A percentile compares a stretch with the other conserved stretches of the same genome.
Evolutionary conservation across 2,329 filamentous ascomycete species (phyloP).

Genomic region (Zymoseptoria brevis): DNA sequence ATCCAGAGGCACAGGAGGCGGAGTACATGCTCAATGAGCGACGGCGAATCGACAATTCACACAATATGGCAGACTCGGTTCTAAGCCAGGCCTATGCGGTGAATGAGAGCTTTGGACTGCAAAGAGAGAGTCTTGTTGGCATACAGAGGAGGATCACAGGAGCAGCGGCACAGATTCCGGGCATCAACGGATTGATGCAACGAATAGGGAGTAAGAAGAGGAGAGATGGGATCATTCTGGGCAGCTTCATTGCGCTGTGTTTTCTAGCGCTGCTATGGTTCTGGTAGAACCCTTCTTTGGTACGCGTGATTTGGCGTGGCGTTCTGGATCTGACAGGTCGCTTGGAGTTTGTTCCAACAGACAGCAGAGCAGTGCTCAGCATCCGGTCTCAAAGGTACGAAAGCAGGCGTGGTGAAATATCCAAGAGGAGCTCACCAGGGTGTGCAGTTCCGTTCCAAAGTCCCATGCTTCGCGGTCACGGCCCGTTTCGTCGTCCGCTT

Average conservation of each 20-base stretch:
- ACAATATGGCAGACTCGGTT: conserved; percentile 82
- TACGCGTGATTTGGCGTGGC: background rate
- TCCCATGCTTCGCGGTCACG: background rate
- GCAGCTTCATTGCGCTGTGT: conserved; percentile 82
- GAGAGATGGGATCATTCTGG: conserved; percentile 89
- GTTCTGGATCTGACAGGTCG: background rate
- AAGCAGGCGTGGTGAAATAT: background rate
- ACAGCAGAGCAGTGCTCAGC: too few species aligned
- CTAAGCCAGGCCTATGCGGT: conserved; percentile 94
- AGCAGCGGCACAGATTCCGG: conserved; percentile 84
- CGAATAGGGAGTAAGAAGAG: conserved; percentile 93
- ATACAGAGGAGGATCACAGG: conserved; percentile 86
- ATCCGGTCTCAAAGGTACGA: background rate
- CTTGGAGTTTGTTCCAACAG: background rate
- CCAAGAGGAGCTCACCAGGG: background rate
- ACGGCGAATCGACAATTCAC: conserved; percentile 74
- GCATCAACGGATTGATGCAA: conserved; percentile 82
- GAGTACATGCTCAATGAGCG: conserved; percentile 97
- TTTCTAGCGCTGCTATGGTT: conserved; percentile 81
- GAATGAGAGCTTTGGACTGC: conserved; percentile 79
- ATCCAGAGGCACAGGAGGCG: conserved; percentile 75
- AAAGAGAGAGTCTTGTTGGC: conserved; percentile 78
- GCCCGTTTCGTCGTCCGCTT: background rate
- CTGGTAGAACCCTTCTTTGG: conserved; percentile 37
- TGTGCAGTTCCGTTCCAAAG: background rate